phyloP scores from a whole-genome alignment of 192 early-diverging fungal genomes.

The Entomortierella parvispora region DNA sequence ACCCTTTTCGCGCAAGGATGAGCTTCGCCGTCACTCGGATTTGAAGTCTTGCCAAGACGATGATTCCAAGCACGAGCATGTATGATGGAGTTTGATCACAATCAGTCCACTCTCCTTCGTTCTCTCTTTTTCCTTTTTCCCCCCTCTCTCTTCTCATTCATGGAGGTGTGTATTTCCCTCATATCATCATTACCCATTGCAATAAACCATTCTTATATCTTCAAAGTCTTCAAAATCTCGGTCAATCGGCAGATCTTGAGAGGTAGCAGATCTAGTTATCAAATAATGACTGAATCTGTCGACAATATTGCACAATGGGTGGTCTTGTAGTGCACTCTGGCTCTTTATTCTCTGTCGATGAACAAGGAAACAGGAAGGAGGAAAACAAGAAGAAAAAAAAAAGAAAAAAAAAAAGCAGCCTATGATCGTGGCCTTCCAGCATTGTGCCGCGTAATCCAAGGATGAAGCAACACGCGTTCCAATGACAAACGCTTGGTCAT shows the following conservation, averaged over 20 bases:
- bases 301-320: too few species aligned
- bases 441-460: conserved; percentile 63
- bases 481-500: conserved; percentile 78
- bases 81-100: not conserved
- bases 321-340: not conserved
- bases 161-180: too few species aligned
- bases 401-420: not conserved
- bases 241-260: too few species aligned
- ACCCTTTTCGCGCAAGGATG: conserved; percentile 64
- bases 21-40: conserved; percentile 51
- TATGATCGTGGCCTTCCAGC: not conserved
- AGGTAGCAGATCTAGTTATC: too few species aligned
- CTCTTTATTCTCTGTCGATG: not conserved
- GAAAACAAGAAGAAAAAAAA: not conserved
- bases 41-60: conserved; percentile 26
- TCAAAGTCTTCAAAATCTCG: too few species aligned
- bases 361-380: not conserved
- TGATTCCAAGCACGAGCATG: conserved; percentile 4
- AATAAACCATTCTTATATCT: not conserved
- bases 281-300: too few species aligned
- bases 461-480: conserved; percentile 81
- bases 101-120: not conserved
- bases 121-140: too few species aligned
- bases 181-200: not conserved
- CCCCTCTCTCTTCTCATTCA: too few species aligned